Base-by-base conservation (phyloP, 2,329 filamentous ascomycete genomes). In the Talaromyces sp. region DNA sequence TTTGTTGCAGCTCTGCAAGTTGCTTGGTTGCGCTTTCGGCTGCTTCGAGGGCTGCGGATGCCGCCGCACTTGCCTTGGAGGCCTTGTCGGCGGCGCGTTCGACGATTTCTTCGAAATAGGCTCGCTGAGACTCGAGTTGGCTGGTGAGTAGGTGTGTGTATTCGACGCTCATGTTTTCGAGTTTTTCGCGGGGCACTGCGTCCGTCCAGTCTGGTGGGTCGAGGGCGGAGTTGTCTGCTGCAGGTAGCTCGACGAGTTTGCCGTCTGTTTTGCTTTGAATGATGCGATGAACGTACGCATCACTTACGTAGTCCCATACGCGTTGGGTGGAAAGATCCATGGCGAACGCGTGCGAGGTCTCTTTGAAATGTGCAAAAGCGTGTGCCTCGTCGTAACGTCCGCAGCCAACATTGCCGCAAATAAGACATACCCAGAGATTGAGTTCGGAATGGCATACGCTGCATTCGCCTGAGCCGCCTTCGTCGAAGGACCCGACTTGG, bases 291-390 rank as follows among this genome's bases (percentile, higher is more conserved):
- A 98, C 95, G 84, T 97, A 99, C 73, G 90, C 91, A 74, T 99
- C 95, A 4, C 92, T 93, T 0, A 91, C 92, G 69, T 99, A 99
- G 77, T 99, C 95, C 95, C 95, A 99, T 1, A 99, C 93, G 71
- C 97, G 90, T 76, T 99, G 94, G 0, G 93, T 96, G 67, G 90
- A 88, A 43, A 98, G 87, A 75, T 99, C 95, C 75, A 99, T 90
- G 31, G 93, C 90, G 74, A 97, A 99, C 68, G 90, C 91, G 77
- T 99, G 95, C 3, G 88, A 87, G 3, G 92, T 96, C 63, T 91
- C 86, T 77, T 96, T 93, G 87, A 92, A 97, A 77, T 97, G 93
- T 13, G 91, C 90, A 75, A 96, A 97, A 39, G 94, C 93, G 72
- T 98, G 93, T 0, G 93, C 95, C 33, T 90, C 88, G 76, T 97